Evolutionary conservation across 176 grass and related monocot genomes (phyloP).

Genomic region (Metroxylon sagu): DNA sequence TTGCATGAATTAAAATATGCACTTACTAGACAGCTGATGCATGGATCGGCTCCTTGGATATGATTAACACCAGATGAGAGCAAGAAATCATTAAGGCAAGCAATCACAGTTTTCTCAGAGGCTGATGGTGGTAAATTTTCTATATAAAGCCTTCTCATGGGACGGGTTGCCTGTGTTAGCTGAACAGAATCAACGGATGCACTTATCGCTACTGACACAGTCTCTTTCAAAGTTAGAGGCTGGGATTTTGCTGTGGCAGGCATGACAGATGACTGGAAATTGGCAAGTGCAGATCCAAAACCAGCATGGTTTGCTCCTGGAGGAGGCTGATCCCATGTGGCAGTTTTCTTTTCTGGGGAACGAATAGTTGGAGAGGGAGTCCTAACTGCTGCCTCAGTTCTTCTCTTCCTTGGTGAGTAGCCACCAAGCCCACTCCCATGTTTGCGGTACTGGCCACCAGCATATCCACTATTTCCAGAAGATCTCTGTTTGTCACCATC

Average conservation of each 20-base stretch:
- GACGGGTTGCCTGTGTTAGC: constrained; percentile 82
- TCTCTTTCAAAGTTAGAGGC: constrained; percentile 20
- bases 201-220: constrained; percentile 33
- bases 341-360: constrained; percentile 1
- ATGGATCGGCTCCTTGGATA: constrained; percentile 59
- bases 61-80: constrained; percentile 32
- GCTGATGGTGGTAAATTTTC: constrained; percentile 66
- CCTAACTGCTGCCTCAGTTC: constrained; percentile 33
- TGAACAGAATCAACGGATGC: constrained; percentile 59
- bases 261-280: constrained; percentile 34
- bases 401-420: constrained; percentile 85
- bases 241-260: constrained; percentile 16
- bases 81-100: constrained; percentile 73
- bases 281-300: constrained; percentile 12
- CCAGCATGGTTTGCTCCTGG: constrained; percentile 31
- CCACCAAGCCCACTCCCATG: constrained; percentile 59
- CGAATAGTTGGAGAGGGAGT: constrained; percentile 13
- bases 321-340: constrained; percentile 86
- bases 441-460: constrained; percentile 42
- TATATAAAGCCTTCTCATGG: constrained; percentile 65
- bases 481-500: constrained; percentile 54
- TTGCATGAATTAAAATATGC: constrained; percentile 1
- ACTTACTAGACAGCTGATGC: constrained; percentile 76
- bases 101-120: constrained; percentile 67
- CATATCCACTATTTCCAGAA: constrained; percentile 43